Evolutionary conservation across 345 rosid species (phyloP).

Genomic region (Aquilaria yunnanensis): DNA sequence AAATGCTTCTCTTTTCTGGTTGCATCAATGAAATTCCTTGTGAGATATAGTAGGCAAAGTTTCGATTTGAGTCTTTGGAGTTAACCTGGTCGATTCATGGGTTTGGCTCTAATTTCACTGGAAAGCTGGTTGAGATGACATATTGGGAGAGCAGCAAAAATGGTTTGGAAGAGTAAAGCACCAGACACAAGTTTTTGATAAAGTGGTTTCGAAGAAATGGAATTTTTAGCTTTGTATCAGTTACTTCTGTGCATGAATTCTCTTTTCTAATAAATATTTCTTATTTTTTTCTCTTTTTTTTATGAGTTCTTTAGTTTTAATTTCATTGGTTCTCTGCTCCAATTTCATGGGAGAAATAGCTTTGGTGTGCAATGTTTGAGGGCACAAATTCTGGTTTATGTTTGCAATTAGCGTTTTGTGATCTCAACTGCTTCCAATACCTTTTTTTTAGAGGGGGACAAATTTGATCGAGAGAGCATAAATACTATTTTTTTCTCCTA

Average conservation of each 20-base stretch:
- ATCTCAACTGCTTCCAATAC: too few species aligned
- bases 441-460: too few species aligned
- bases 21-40: too few species aligned
- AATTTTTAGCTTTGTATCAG: slow-evolving; percentile 62
- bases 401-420: too few species aligned
- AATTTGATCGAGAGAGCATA: too few species aligned
- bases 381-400: too few species aligned
- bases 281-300: not conserved
- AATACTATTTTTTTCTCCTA: too few species aligned
- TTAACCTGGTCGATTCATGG: slow-evolving; percentile 19
- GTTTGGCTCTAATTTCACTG: not conserved
- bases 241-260: slow-evolving; percentile 75
- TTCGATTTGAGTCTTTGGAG: slow-evolving; percentile 22
- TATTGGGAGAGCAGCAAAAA: slow-evolving; percentile 1
- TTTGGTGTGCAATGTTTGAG: too few species aligned
- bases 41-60: not conserved
- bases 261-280: slow-evolving; percentile 76
- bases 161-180: slow-evolving; percentile 31
- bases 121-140: slow-evolving; percentile 1
- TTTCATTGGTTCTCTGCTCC: not conserved
- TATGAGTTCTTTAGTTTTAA: not conserved
- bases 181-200: slow-evolving; percentile 22
- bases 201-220: slow-evolving; percentile 61
- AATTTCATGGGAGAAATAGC: too few species aligned
- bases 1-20: too few species aligned